A percentile compares a stretch with the other conserved stretches of the same genome.
Evolutionary conservation across 2,329 filamentous ascomycete genomes (phyloP).

Genomic region (Dactylellina cionopaga): DNA sequence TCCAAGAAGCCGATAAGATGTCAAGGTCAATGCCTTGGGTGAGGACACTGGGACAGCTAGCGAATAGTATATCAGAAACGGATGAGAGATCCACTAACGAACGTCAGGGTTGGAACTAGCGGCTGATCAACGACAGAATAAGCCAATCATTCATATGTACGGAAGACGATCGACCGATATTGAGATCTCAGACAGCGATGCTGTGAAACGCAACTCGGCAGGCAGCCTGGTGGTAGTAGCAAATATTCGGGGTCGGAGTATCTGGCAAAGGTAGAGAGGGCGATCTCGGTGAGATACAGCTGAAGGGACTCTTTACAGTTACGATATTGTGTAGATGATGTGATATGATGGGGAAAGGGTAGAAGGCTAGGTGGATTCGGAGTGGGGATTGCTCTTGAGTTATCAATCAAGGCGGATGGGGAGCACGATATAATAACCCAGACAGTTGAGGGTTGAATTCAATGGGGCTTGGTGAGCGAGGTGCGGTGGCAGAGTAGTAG

Average conservation of each 20-base stretch:
- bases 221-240: no score
- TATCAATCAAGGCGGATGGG: conserved; percentile 11
- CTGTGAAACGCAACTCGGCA: conserved; percentile 22
- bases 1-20: conserved; percentile 24
- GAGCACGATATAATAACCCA: background rate
- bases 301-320: conserved; percentile 18
- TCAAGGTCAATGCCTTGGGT: conserved; percentile 3
- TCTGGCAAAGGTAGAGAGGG: conserved; percentile 3
- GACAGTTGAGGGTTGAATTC: conserved; percentile 7
- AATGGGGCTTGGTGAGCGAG: conserved; percentile 5
- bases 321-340: conserved; percentile 2
- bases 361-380: background rate
- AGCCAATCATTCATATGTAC: conserved; percentile 48
- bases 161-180: conserved; percentile 38
- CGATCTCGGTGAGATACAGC: background rate
- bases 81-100: conserved; percentile 41
- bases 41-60: conserved; percentile 15
- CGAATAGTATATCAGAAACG: conserved; percentile 31
- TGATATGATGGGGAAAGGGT: background rate
- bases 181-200: conserved; percentile 31
- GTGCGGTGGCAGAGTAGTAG: background rate
- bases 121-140: conserved; percentile 51
- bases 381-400: background rate
- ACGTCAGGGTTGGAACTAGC: conserved; percentile 43
- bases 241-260: conserved; percentile 15